Conservation (phyloP, 164 flowering plant species). For the Paratinospora sagittata region DNA sequence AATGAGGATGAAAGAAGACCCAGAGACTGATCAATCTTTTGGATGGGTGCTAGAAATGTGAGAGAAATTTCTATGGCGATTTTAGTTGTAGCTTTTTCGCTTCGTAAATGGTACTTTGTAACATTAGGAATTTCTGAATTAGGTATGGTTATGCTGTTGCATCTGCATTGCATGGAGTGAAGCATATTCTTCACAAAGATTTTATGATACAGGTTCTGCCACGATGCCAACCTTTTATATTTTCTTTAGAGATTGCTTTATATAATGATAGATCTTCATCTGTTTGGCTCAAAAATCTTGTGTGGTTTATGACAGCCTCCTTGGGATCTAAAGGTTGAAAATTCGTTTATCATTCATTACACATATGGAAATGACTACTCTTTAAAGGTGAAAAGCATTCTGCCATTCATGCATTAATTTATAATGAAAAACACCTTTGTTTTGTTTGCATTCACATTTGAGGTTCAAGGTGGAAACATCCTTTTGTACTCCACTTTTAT, state of each 20-base stretch:
- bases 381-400: conserved; percentile 47
- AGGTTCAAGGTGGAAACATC: not conserved
- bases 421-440: no score
- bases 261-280: not conserved
- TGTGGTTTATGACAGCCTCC: conserved; percentile 71
- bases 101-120: conserved; percentile 1
- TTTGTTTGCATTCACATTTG: no score
- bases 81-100: not conserved
- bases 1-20: conserved; percentile 77
- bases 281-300: not conserved
- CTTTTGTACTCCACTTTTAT: not conserved
- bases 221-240: not conserved
- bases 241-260: not conserved
- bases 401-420: no score
- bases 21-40: conserved; percentile 79
- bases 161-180: conserved; percentile 88
- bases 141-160: conserved; percentile 77
- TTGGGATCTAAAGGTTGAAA: conserved; percentile 59
- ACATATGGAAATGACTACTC: conserved; percentile 91
- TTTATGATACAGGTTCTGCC: conserved; percentile 87
- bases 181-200: conserved; percentile 82
- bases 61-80: conserved; percentile 19
- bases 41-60: conserved; percentile 99
- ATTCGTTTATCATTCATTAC: conserved; percentile 72
- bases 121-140: not conserved